Evolutionary conservation across 2,329 filamentous ascomycete species (phyloP).

Genomic region (Scedosporium aurantiacum): DNA sequence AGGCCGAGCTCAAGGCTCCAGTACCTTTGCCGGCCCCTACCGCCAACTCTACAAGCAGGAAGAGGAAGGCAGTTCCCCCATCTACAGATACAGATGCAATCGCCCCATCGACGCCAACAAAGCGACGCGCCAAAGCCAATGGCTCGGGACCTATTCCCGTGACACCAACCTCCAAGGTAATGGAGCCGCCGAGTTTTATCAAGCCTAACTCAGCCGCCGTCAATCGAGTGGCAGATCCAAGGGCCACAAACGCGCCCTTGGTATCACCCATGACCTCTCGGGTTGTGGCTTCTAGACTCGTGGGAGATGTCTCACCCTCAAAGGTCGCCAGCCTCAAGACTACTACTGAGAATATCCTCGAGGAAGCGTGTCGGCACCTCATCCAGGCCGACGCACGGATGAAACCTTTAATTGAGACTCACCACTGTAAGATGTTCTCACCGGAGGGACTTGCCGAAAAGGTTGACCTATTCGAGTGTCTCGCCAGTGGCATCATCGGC

Average conservation of each 20-base stretch:
- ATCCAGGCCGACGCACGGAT: constrained; percentile 63
- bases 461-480: constrained; percentile 77
- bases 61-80: not conserved
- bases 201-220: not conserved
- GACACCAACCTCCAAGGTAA: not conserved
- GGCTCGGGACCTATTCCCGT: not conserved
- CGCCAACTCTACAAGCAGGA: not conserved
- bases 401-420: constrained; percentile 57
- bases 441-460: constrained; percentile 71
- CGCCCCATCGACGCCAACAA: not conserved
- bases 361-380: constrained; percentile 65
- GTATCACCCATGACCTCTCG: constrained; percentile 61
- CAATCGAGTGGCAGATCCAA: constrained; percentile 2
- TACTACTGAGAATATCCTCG: constrained; percentile 61
- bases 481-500: constrained; percentile 82
- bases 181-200: not conserved
- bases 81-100: not conserved
- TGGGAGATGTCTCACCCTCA: constrained; percentile 19
- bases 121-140: not conserved
- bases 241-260: constrained; percentile 22
- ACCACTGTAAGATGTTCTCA: constrained; percentile 71
- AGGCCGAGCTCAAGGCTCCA: not conserved
- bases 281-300: constrained; percentile 37
- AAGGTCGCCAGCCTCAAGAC: constrained; percentile 22
- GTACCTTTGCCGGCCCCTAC: not conserved